These are phyloP conservation scores for Esteya vermicola DNA, from an alignment of 2,329 filamentous ascomycete species.

Conservation along the genomic window DNA sequence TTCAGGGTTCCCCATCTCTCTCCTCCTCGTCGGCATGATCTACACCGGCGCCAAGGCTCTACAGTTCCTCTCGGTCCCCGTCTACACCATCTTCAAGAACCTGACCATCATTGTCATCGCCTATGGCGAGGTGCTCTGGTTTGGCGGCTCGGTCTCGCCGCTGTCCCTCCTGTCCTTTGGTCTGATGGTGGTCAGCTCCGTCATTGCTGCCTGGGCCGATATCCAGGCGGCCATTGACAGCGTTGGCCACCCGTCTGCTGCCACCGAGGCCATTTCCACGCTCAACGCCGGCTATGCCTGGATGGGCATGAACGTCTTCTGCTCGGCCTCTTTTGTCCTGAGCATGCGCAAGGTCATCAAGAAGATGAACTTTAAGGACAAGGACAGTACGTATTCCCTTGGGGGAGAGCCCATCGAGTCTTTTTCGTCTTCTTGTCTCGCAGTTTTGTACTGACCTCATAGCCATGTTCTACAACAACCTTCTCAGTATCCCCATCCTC, in stretches of 20 bases:
- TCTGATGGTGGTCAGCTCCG: conserved; percentile 87
- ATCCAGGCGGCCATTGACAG: conserved; percentile 70
- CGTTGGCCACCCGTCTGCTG: conserved; percentile 40
- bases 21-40: conserved; percentile 97
- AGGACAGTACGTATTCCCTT: conserved; percentile 82
- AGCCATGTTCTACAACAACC: conserved; percentile 99
- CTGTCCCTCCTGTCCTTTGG: conserved; percentile 88
- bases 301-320: conserved; percentile 96
- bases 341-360: conserved; percentile 98
- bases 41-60: conserved; percentile 94
- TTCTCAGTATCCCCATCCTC: conserved; percentile 88
- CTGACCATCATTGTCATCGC: conserved; percentile 97
- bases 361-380: conserved; percentile 99
- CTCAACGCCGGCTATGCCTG: conserved; percentile 91
- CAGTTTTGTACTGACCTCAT: neutral
- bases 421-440: neutral
- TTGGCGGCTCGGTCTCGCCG: conserved; percentile 79
- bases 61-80: conserved; percentile 90
- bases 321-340: conserved; percentile 77
- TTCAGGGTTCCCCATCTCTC: conserved; percentile 86
- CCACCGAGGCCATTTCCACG: conserved; percentile 67
- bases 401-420: neutral
- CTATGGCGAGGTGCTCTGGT: conserved; percentile 97
- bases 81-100: conserved; percentile 99
- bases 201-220: conserved; percentile 95